Evolutionary conservation across 257 asterid genomes (phyloP).

Genomic region (Parsonsia alboflavescens): DNA sequence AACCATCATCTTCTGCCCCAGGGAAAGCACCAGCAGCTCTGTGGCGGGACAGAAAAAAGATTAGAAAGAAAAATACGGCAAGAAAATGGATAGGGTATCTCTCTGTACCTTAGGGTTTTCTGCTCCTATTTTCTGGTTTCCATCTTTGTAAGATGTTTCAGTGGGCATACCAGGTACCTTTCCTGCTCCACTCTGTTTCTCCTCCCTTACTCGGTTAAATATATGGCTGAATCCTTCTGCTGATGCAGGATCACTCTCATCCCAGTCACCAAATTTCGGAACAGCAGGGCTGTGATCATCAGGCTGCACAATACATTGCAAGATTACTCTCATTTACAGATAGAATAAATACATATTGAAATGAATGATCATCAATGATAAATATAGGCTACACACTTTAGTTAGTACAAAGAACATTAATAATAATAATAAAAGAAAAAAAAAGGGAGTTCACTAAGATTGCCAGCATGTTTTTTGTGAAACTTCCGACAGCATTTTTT

Average conservation of each 20-base stretch:
- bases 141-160: slow-evolving; percentile 47
- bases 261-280: slow-evolving; percentile 89
- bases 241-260: slow-evolving; percentile 69
- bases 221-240: slow-evolving; percentile 73
- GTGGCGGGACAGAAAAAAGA: background rate
- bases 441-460: too few species aligned
- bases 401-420: background rate
- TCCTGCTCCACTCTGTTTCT: slow-evolving; percentile 58
- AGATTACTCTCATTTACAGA: background rate
- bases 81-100: background rate
- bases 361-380: background rate
- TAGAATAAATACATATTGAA: background rate
- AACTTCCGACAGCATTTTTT: background rate
- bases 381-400: background rate
- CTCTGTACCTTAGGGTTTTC: slow-evolving; percentile 48
- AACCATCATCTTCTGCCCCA: slow-evolving; percentile 41
- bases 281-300: slow-evolving; percentile 72
- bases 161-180: slow-evolving; percentile 58
- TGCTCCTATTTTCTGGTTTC: slow-evolving; percentile 42
- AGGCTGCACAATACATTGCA: slow-evolving; percentile 41
- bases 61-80: background rate
- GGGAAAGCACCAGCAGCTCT: slow-evolving; percentile 58
- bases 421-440: too few species aligned
- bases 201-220: slow-evolving; percentile 60
- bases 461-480: background rate